Conservation (phyloP, 2,329 filamentous ascomycete genomes). For the Chaetomiaceae sp. region DNA sequence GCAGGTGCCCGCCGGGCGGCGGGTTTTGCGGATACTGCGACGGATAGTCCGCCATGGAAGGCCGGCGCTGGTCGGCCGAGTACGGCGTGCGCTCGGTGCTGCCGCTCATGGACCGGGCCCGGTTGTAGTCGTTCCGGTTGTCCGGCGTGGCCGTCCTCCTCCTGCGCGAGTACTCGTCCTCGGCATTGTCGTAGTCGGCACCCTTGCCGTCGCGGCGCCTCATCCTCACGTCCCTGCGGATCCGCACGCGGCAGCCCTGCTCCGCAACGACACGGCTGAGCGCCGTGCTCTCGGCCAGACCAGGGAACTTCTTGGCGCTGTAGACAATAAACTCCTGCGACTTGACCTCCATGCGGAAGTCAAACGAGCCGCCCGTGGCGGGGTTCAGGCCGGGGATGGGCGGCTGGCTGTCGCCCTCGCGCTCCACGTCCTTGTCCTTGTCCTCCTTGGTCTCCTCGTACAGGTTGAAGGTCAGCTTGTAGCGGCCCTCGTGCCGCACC, state of each 20-base stretch:
- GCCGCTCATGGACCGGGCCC: conserved; percentile 33
- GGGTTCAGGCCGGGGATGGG: conserved; percentile 30
- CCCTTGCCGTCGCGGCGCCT: conserved; percentile 48
- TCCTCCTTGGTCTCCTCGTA: conserved; percentile 90
- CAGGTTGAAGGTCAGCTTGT: conserved; percentile 84
- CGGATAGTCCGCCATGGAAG: conserved; percentile 32
- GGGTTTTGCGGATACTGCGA: conserved; percentile 28
- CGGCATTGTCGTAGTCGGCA: conserved; percentile 28
- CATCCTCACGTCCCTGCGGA: conserved; percentile 67
- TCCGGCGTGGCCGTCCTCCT: conserved; percentile 34
- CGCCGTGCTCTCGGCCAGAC: conserved; percentile 80
- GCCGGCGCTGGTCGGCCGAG: conserved; percentile 31
- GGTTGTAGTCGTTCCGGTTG: conserved; percentile 26
- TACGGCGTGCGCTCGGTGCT: conserved; percentile 32
- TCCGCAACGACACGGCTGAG: conserved; percentile 90
- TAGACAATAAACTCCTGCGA: conserved; percentile 82
- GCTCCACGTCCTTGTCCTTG: conserved; percentile 63
- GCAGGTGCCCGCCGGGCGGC: conserved; percentile 27
- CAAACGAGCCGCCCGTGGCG: conserved; percentile 54
- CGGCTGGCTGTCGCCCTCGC: conserved; percentile 29
- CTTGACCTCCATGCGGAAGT: conserved; percentile 86
- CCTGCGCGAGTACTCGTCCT: conserved; percentile 31
- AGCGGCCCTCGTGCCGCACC: conserved; percentile 90
- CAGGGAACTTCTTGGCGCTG: conserved; percentile 98
- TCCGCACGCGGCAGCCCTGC: conserved; percentile 93